These are phyloP conservation scores for Endothia cerciana DNA, from an alignment of 2,329 filamentous ascomycete species.

Conservation along the genomic window DNA sequence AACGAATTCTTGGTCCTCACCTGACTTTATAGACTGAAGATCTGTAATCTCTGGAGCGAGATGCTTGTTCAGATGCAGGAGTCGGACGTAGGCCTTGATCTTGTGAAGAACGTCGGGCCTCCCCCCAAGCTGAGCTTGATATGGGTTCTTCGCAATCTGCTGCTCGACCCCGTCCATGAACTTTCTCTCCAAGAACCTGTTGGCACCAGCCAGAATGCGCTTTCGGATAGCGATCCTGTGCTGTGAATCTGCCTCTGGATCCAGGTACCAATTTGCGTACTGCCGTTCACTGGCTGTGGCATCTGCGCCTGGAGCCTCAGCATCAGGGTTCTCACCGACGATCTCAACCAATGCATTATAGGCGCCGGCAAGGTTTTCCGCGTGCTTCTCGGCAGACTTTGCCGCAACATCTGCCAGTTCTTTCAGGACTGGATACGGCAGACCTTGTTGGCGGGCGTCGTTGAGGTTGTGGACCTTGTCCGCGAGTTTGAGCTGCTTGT, in stretches of 20 bases:
- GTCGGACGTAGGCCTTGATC: constrained; percentile 87
- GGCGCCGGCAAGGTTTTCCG: constrained; percentile 76
- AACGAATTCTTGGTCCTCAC: constrained; percentile 76
- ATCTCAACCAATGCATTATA: constrained; percentile 83
- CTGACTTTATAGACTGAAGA: constrained; percentile 56
- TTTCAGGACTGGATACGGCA: constrained; percentile 72
- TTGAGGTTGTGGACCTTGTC: constrained; percentile 82
- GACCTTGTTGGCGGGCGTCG: constrained; percentile 66
- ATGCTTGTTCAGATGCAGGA: constrained; percentile 79
- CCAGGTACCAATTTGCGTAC: constrained; percentile 76
- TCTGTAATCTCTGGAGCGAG: constrained; percentile 80
- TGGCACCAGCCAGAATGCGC: constrained; percentile 79
- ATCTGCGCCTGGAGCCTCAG: constrained; percentile 62
- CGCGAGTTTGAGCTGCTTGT: constrained; percentile 83
- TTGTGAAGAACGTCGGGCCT: constrained; percentile 87
- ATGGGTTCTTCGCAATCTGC: constrained; percentile 79
- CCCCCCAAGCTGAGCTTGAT: constrained; percentile 87
- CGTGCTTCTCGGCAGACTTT: constrained; percentile 70
- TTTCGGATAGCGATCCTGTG: constrained; percentile 72
- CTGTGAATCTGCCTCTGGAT: constrained; percentile 69
- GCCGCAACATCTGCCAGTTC: constrained; percentile 77
- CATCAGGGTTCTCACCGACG: constrained; percentile 69
- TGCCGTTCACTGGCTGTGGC: constrained; percentile 73
- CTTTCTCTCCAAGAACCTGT: constrained; percentile 76
- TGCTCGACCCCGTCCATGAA: constrained; percentile 80